These are phyloP conservation scores for Cercospora sp. DNA, from an alignment of 2,329 filamentous ascomycete genomes.

Conservation along the genomic window DNA sequence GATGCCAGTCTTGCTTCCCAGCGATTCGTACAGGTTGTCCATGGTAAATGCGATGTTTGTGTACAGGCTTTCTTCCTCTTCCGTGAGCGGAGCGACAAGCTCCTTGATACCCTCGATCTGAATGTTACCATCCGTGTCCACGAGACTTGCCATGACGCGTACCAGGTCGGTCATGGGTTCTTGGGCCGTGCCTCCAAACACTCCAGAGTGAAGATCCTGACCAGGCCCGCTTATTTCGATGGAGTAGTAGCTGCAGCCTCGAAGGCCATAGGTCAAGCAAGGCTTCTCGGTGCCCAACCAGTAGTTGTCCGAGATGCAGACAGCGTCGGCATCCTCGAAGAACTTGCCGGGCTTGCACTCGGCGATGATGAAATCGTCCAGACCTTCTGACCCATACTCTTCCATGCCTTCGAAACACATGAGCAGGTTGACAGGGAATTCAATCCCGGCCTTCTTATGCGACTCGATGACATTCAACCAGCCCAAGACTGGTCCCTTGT, in stretches of 20 bases:
- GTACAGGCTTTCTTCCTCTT: constrained; percentile 87
- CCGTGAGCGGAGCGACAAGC: constrained; percentile 83
- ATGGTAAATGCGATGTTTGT: constrained; percentile 90
- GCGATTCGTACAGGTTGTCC: constrained; percentile 88
- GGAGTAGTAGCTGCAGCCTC: constrained; percentile 97
- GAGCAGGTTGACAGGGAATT: constrained; percentile 94
- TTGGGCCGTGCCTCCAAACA: constrained; percentile 93
- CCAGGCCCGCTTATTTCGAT: constrained; percentile 87
- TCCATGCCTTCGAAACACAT: constrained; percentile 99
- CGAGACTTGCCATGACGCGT: constrained; percentile 75
- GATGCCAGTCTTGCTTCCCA: constrained; percentile 86
- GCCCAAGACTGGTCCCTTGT: constrained; percentile 95
- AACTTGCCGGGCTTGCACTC: constrained; percentile 77
- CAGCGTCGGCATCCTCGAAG: constrained; percentile 92
- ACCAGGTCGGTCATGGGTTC: constrained; percentile 98
- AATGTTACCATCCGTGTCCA: constrained; percentile 89
- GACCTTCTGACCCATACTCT: constrained; percentile 93
- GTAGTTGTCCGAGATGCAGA: constrained; percentile 99
- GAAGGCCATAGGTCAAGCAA: constrained; percentile 93
- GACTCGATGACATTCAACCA: constrained; percentile 99
- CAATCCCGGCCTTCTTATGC: constrained; percentile 89
- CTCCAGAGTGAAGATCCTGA: constrained; percentile 92
- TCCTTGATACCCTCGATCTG: constrained; percentile 91
- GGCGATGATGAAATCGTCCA: constrained; percentile 88
- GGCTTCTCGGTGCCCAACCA: constrained; percentile 99